phyloP scores from a whole-genome alignment of 768 basidiomycete genomes.

The Pleurotus cornucopiae region DNA sequence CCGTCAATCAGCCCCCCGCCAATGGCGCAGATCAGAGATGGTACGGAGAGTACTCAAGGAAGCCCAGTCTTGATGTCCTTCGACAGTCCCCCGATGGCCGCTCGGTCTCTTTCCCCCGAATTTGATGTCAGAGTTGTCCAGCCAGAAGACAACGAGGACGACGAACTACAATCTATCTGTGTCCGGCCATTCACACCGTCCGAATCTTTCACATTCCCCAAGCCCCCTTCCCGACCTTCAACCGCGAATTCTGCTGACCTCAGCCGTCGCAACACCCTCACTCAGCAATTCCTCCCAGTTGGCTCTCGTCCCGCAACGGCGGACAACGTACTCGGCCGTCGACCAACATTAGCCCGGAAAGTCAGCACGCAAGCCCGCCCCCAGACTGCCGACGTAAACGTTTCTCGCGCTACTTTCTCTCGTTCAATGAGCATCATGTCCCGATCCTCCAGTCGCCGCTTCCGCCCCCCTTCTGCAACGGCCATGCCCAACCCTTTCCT shows the following conservation, averaged over 20 bases:
- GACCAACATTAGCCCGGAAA: background rate
- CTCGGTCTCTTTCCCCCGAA: background rate
- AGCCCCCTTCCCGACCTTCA: slow-evolving; percentile 4
- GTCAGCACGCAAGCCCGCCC: slow-evolving; percentile 1
- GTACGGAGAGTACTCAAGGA: slow-evolving; percentile 7
- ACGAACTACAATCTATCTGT: background rate
- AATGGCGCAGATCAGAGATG: slow-evolving; percentile 49
- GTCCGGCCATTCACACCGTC: slow-evolving; percentile 7
- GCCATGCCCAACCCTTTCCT: slow-evolving; percentile 8
- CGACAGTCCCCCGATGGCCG: slow-evolving; percentile 1
- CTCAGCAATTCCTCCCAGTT: background rate
- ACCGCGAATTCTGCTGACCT: slow-evolving; percentile 1
- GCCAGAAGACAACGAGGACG: background rate
- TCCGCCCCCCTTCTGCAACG: slow-evolving; percentile 1
- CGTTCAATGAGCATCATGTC: slow-evolving; percentile 8
- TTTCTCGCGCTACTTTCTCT: background rate
- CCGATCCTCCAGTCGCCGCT: slow-evolving; percentile 5
- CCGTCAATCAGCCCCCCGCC: slow-evolving; percentile 33
- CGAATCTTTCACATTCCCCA: slow-evolving; percentile 2
- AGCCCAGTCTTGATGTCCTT: slow-evolving; percentile 7
- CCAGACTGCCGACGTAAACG: slow-evolving; percentile 4
- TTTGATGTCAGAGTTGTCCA: background rate
- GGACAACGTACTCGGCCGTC: background rate
- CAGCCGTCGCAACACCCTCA: slow-evolving; percentile 1
- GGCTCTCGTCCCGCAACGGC: slow-evolving; percentile 3